Evolutionary conservation across 306 rosid genomes (phyloP).

Genomic region (Gleditsia sinensis): DNA sequence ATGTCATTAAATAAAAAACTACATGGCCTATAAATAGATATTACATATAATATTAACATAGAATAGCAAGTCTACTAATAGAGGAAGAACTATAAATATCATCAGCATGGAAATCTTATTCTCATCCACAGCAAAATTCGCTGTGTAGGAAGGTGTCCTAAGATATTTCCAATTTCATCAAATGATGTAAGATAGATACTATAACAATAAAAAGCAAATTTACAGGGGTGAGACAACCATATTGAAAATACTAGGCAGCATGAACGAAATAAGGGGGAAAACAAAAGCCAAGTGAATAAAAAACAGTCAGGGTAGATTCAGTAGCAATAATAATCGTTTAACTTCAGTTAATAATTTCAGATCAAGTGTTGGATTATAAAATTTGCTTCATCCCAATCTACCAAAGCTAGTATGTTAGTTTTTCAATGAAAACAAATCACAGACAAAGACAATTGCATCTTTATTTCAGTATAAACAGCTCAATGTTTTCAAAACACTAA

Average conservation of each 20-base stretch:
- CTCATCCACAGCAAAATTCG: constrained; percentile 44
- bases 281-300: too few relatives aligned
- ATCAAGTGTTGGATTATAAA: constrained; percentile 55
- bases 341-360: constrained; percentile 39
- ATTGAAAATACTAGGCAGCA: too few relatives aligned
- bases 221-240: background rate
- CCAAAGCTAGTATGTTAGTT: too few relatives aligned
- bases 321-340: constrained; percentile 14
- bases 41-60: too few relatives aligned
- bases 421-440: background rate
- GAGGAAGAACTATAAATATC: constrained; percentile 21
- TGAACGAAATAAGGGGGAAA: too few relatives aligned
- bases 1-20: too few relatives aligned
- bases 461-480: background rate
- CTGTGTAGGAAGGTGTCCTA: constrained; percentile 68
- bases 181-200: background rate
- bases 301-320: constrained; percentile 31
- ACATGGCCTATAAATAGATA: too few relatives aligned
- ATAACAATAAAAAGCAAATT: background rate
- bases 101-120: constrained; percentile 44
- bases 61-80: too few relatives aligned
- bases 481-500: background rate
- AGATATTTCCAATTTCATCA: constrained; percentile 58
- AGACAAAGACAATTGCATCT: background rate
- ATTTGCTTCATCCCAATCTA: constrained; percentile 44